phyloP scores from a whole-genome alignment of 176 grass and related monocot genomes.

The Triticum dicoccoides region DNA sequence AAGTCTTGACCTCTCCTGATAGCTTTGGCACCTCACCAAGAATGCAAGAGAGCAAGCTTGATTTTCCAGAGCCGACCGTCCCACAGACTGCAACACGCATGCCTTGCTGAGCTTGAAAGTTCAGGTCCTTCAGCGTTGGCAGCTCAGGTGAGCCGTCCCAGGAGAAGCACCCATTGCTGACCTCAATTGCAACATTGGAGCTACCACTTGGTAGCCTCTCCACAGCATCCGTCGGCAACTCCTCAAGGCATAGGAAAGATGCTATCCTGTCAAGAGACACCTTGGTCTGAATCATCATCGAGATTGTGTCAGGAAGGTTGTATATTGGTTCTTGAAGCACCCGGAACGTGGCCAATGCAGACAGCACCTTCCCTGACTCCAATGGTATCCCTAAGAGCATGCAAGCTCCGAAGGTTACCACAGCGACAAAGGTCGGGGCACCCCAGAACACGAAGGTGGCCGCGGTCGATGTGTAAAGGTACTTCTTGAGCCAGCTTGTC shows the following conservation, averaged over 20 bases:
- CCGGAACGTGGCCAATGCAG: conserved; percentile 43
- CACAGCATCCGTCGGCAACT: conserved; percentile 38
- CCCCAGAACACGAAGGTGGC: conserved; percentile 52
- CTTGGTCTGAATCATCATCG: conserved; percentile 50
- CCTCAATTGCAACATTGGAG: conserved; percentile 47
- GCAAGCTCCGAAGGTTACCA: conserved; percentile 63
- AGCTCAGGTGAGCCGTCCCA: conserved; percentile 33
- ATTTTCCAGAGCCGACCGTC: conserved; percentile 46
- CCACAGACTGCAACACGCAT: conserved; percentile 44
- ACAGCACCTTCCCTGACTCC: conserved; percentile 51
- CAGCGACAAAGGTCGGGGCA: conserved; percentile 65
- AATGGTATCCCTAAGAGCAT: conserved; percentile 42
- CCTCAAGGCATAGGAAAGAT: conserved; percentile 46
- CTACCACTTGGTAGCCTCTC: conserved; percentile 31
- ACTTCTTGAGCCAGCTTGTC: conserved; percentile 64
- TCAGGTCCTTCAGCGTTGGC: conserved; percentile 41
- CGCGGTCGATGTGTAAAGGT: conserved; percentile 43
- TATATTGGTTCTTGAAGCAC: conserved; percentile 51
- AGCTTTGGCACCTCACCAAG: conserved; percentile 51
- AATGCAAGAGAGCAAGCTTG: conserved; percentile 49
- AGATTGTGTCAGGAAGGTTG: conserved; percentile 44
- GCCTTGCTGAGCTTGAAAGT: conserved; percentile 40
- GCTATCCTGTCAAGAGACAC: conserved; percentile 53
- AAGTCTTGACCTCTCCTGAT: conserved; percentile 43
- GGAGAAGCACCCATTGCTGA: conserved; percentile 38